Evolutionary conservation across 164 flowering plant species (phyloP).

Genomic region (Chimonanthus salicifolius): DNA sequence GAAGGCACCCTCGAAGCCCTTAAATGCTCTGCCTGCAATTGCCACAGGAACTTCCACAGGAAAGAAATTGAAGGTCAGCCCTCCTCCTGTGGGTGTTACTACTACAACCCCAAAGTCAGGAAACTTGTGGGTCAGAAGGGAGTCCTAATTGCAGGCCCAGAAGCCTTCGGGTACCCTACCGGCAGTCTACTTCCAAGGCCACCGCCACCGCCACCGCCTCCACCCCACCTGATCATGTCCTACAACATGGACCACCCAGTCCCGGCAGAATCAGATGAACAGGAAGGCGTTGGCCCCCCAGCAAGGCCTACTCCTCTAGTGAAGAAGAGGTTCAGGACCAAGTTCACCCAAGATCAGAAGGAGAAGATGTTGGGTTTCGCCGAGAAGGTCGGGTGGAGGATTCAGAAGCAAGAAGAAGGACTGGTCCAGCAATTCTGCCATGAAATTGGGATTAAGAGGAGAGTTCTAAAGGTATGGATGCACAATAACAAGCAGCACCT

Average conservation of each 20-base stretch:
- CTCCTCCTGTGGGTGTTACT: slow-evolving; percentile 25
- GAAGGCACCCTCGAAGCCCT: slow-evolving; percentile 71
- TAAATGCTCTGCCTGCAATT: slow-evolving; percentile 80
- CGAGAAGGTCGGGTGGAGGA: slow-evolving; percentile 85
- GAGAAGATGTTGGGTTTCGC: slow-evolving; percentile 82
- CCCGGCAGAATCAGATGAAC: slow-evolving; percentile 57
- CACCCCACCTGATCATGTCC: slow-evolving; percentile 47
- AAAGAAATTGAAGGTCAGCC: slow-evolving; percentile 51
- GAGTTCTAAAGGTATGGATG: slow-evolving; percentile 96
- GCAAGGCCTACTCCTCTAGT: slow-evolving; percentile 23
- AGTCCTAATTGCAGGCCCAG: slow-evolving; percentile 19
- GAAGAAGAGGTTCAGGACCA: slow-evolving; percentile 80
- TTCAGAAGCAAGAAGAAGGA: slow-evolving; percentile 78
- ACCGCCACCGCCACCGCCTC: slow-evolving; percentile 7
- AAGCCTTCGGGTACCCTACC: slow-evolving; percentile 42
- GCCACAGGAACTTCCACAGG: slow-evolving; percentile 93
- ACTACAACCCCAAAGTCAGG: slow-evolving; percentile 31
- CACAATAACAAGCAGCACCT: slow-evolving; percentile 86
- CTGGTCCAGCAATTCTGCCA: slow-evolving; percentile 84
- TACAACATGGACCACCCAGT: slow-evolving; percentile 27
- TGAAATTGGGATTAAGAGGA: slow-evolving; percentile 77
- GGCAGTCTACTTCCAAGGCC: slow-evolving; percentile 23
- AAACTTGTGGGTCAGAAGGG: slow-evolving; percentile 40
- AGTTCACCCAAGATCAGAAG: slow-evolving; percentile 79
- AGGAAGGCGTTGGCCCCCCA: slow-evolving; percentile 24